A percentile compares a stretch with the other conserved stretches of the same genome.
Evolutionary conservation across 169 alveolate species (phyloP).

Genomic region (Cryptosporidium parvum): DNA sequence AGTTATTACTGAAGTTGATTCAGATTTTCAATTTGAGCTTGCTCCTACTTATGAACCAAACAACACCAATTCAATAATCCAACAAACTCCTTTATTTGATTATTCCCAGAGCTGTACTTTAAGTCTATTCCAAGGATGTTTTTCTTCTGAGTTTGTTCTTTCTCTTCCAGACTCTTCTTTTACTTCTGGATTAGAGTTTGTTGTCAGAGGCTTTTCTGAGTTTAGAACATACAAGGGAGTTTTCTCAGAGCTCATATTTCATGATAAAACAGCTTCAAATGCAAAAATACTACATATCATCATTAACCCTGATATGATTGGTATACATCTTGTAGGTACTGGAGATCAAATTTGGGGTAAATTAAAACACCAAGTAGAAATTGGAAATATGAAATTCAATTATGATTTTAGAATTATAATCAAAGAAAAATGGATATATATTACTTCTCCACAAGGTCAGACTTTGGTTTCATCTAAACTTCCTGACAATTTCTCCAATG

Average conservation of each 20-base stretch:
- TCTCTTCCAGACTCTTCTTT: conserved; percentile 20
- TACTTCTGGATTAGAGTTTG: conserved; percentile 31
- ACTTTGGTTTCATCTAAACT: conserved; percentile 22
- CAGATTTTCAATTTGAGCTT: conserved; percentile 28
- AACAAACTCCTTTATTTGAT: conserved; percentile 15
- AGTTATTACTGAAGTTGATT: conserved; percentile 22
- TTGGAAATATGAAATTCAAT: conserved; percentile 36
- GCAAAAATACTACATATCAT: conserved; percentile 7
- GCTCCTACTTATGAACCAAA: conserved; percentile 44
- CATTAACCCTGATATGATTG: conserved; percentile 48
- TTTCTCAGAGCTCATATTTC: conserved; percentile 18
- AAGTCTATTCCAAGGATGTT: conserved; percentile 23
- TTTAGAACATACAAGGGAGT: conserved; percentile 28
- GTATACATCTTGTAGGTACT: conserved; percentile 9
- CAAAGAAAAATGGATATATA: conserved; percentile 25
- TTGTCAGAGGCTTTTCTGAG: neutral
- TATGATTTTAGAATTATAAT: conserved; percentile 25
- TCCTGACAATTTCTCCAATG: neutral
- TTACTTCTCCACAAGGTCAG: conserved; percentile 8
- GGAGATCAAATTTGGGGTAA: conserved; percentile 32
- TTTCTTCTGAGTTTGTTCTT: conserved; percentile 20
- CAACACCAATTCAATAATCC: conserved; percentile 32
- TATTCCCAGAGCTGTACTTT: conserved; percentile 20
- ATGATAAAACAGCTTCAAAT: conserved; percentile 23
- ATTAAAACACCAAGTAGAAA: neutral